Evolutionary conservation across 805 yeast species (phyloP), one percentile per base, ranked within the genome.

Genomic region (Metschnikowia corniflorae): DNA sequence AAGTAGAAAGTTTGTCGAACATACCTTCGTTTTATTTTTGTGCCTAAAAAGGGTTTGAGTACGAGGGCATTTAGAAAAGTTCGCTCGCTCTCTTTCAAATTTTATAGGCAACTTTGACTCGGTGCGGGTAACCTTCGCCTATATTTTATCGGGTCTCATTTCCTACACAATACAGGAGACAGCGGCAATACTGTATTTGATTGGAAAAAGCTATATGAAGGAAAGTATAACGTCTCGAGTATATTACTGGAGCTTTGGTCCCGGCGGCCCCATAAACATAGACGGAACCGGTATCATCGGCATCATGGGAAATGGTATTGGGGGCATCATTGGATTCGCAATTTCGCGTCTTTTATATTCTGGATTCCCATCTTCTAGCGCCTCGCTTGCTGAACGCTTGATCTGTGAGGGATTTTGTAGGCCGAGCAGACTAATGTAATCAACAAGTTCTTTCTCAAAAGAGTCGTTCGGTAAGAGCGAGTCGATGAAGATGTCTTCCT

Each of bases 401-500:
- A 42, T 21, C 14, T 50, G 31, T 13, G 49, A 23, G 1, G 70
- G 68, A 33, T 64, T 62, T 37, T 61, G 60, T 17, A 65, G 43
- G 1, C 68, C 71, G 34, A 65, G 51, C 46, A 58, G 60, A 37
- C 69, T 67, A 5, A 77, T 44, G 40, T 70, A 85, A 23, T 69
- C 67, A 20, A 73, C 61, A 14, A 89, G 73, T 37, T 75, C 70
- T 21, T 61, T 58, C 37, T 75, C 75, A 54, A 78, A 65, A n/a
- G 74, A 85, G 31, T 68, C 67, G 53, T 86, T 88, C 1, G 71
- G 68, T 5, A 68, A 66, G 30, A 91, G 65, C 13, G 80, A 73
- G 59, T 91, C 98, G 32, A 91, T 68, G 43, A 78, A 78, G 1
- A 86, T 71, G 40, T 88, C 96, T 16, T 75, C 78, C 13, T 70